A percentile compares a stretch with the other conserved stretches of the same genome.
Evolutionary conservation across 1,284 basidiomycete species (phyloP).

Genomic region (Peniophora sp.): DNA sequence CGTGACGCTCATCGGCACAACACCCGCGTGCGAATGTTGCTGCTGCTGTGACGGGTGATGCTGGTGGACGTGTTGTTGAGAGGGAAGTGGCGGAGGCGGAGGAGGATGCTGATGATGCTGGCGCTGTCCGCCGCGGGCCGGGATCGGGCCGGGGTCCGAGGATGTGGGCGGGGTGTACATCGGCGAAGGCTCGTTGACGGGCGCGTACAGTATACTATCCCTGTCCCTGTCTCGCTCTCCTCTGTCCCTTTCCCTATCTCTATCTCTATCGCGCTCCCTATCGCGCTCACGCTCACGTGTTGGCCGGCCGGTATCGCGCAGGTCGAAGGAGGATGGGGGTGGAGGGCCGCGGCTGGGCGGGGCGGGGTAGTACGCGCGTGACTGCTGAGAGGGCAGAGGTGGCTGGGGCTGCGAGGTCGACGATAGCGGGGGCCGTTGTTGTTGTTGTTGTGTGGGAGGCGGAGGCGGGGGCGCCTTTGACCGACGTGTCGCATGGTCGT

Average conservation of each 20-base stretch:
- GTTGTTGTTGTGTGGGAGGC: neutral
- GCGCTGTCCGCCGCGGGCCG: constrained; percentile 15
- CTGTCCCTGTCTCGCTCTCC: neutral
- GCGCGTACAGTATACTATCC: constrained; percentile 10
- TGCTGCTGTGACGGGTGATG: too few relatives aligned
- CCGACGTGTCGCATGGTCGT: constrained; percentile 23
- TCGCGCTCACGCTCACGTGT: constrained; percentile 13
- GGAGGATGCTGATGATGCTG: constrained; percentile 6
- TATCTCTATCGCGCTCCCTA: neutral
- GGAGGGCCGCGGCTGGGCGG: neutral
- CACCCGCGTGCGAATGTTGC: too few relatives aligned
- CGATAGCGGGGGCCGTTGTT: constrained; percentile 7
- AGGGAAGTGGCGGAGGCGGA: constrained; percentile 6
- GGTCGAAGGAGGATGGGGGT: neutral
- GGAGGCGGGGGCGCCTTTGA: constrained; percentile 6
- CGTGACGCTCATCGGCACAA: too few relatives aligned
- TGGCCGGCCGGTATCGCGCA: constrained; percentile 1
- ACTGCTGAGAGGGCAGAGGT: constrained; percentile 7
- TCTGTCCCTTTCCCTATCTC: constrained; percentile 2
- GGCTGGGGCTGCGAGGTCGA: constrained; percentile 7
- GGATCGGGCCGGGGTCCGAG: constrained; percentile 10
- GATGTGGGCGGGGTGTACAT: constrained; percentile 20
- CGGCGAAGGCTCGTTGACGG: constrained; percentile 19
- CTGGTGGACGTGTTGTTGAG: constrained; percentile 4
- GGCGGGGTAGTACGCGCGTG: constrained; percentile 4